These are phyloP conservation scores for Penicillium paneum DNA, from an alignment of 2,329 filamentous ascomycete genomes.

Conservation along the genomic window DNA sequence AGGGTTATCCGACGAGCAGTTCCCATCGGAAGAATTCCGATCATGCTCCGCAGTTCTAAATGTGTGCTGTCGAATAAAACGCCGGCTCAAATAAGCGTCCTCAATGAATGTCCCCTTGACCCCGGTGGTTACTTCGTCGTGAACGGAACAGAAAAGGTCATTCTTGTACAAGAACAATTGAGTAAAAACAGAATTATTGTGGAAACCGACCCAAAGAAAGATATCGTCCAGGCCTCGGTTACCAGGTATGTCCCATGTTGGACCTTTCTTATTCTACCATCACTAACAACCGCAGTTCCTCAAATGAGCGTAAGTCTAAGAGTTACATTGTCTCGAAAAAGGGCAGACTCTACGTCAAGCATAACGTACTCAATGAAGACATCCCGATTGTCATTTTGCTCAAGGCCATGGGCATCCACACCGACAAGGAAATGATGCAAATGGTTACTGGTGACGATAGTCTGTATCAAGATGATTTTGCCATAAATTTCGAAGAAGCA, in stretches of 20 bases:
- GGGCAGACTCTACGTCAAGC: conserved; percentile 80
- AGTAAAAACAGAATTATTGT: conserved; percentile 99
- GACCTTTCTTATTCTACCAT: background rate
- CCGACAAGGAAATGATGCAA: conserved; percentile 91
- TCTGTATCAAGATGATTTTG: conserved; percentile 89
- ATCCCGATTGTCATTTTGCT: conserved; percentile 93
- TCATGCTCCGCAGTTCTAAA: conserved; percentile 95
- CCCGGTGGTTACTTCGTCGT: conserved; percentile 98
- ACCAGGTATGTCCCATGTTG: conserved; percentile 54
- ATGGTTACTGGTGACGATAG: conserved; percentile 85
- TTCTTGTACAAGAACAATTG: conserved; percentile 94
- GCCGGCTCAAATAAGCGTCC: conserved; percentile 80
- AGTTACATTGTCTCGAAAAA: conserved; percentile 95
- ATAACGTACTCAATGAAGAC: conserved; percentile 89
- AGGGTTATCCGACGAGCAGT: conserved; percentile 71
- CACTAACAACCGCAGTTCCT: conserved; percentile 64
- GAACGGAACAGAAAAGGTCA: conserved; percentile 96
- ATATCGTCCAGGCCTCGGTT: conserved; percentile 89
- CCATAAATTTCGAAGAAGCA: conserved; percentile 91
- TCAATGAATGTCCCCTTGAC: conserved; percentile 94
- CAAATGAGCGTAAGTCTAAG: conserved; percentile 96
- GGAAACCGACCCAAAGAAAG: conserved; percentile 87
- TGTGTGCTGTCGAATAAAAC: conserved; percentile 81
- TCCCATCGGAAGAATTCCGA: conserved; percentile 83
- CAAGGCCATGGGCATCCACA: conserved; percentile 88